Base-by-base conservation (phyloP, 2,329 filamentous ascomycete genomes). In the Thermomyces lanuginosus region DNA sequence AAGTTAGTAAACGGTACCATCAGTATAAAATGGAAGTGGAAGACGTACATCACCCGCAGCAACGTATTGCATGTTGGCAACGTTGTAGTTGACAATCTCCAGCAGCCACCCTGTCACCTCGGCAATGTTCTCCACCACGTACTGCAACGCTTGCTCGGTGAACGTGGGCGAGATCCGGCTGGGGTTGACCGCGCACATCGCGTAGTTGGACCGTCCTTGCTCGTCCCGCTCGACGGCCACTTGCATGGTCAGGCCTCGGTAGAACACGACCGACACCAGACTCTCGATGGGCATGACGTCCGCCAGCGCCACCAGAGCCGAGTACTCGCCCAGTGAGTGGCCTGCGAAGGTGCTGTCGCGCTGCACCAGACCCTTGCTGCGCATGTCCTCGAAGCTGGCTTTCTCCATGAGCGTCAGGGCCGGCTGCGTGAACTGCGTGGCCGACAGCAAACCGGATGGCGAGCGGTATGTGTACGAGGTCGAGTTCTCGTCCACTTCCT, bases 211-310 rank as follows among this genome's bases (percentile, higher is more conserved):
- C 30, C 89, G 79, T 19, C 89, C 89, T 38, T 72, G 64, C 32
- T 76, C 84, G 53, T 98, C 89, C 51, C 89, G 83, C 63, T 95
- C 89, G 37, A 98, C 89, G 13, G 89, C 89, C 24, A 98, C 89
- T 60, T 98, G 89, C 89, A 98, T 98, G 12, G 89, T 98, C 46
- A 98, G 64, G 47, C 89, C 89, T 55, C 89, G 83, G 64, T 98
- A 98, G 69, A 98, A 98, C 29, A 98, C 91, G 24, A 98, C 89
- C 0, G 89, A 95, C 2, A 98, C 89, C 53, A 98, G 66, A 42
- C 78, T 89, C 64, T 98, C 89, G 46, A 98, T 98, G n/a, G 91
- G 89, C 81, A 98, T 92, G 50, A 98, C 89, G 48, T 98, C 86
- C 7, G 91, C 89, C 34, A 98, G 68, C 8, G 89, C 89, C 36